Percentiles rank a stretch among this genome's conserved stretches.
Conservation (phyloP, 2,329 filamentous ascomycete species). For the Xylariaceae sp. region DNA sequence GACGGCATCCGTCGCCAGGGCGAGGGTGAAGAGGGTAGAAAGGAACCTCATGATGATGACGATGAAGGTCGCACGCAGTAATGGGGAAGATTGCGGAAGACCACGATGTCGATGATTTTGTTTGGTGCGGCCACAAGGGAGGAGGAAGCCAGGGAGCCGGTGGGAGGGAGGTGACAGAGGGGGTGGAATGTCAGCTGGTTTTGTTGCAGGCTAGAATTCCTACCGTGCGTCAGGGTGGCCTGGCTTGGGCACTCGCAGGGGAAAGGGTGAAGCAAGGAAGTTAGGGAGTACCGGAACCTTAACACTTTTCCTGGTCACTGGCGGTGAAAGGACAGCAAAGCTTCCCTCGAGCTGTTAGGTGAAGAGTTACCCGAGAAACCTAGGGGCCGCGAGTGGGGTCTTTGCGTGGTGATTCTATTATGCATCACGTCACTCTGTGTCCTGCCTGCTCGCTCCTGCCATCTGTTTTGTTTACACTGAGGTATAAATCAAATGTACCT, state of each 20-base stretch:
- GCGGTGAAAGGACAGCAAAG: background rate
- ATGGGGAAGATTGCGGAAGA: no score
- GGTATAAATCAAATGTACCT: no score
- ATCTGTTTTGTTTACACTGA: no score
- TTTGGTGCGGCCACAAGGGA: background rate
- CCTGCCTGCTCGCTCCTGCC: no score
- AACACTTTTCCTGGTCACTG: background rate
- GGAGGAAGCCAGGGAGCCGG: background rate
- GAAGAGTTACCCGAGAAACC: background rate
- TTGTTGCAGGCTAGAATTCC: no score
- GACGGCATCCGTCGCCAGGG: slow-evolving; percentile 62
- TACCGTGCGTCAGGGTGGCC: slow-evolving; percentile 9
- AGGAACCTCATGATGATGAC: slow-evolving; percentile 65
- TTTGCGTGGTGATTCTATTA: slow-evolving; percentile 15
- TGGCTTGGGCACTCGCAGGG: background rate
- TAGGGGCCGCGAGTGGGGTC: background rate
- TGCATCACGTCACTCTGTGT: slow-evolving; percentile 24
- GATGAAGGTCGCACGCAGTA: background rate
- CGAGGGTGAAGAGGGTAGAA: slow-evolving; percentile 60
- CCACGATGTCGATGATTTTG: background rate
- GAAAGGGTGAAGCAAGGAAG: slow-evolving; percentile 1
- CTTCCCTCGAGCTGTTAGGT: background rate
- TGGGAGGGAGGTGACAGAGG: slow-evolving; percentile 1
- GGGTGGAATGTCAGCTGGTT: slow-evolving; percentile 1
- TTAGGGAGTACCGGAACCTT: no score